Evolutionary conservation across 148 eudicot species (phyloP), one percentile per base, ranked within the genome.

Genomic region (Fagopyrum esculentum): DNA sequence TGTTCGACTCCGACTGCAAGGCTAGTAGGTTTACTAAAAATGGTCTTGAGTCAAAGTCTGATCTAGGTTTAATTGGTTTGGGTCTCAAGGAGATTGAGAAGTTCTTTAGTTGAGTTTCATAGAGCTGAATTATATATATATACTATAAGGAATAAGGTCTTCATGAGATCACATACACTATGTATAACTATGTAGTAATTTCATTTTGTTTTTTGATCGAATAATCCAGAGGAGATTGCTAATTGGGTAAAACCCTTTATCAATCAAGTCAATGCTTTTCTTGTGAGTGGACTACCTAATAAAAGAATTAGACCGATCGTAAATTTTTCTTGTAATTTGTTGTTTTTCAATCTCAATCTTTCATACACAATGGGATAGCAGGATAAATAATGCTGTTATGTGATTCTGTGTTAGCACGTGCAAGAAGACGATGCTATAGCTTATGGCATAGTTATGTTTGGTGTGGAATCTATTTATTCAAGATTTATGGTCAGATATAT

Each of bases 1-100:
- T 88, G 35, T 90, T 92, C 50, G 77, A 91, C 0, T 74, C 89
- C 0, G 95, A 92, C 71, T 92, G 98, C 57, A 78, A 78, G 0
- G 87, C 85, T 19, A 75, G 87, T 45, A 66, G 79, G 45, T 84
- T 85, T 74, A 77, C 51, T 26, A 81, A 79, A 44, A n/a, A 16
- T 64, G 45, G 69, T 35, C 6, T 10, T 0, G 45, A 35, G 69
- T 30, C 5, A 6, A 64, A 30, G 16, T n/a, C 45, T 11, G 69
- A 35, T 11, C 4, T 30, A 13, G 69, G 69, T 35, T 64, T 64
- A 6, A 1, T 64, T 64, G 69, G 10, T 35, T 0, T 64, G 2
- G 69, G 69, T 64, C 40, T 64, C 45, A 64, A 64, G 69, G 69
- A 12, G 45, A 16, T 64, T 12, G 45, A 64, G 69, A 64, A 35